A percentile compares a stretch with the other conserved stretches of the same genome.
Conservation (phyloP, 441 rosid species). For the Bruguiera hainesii region DNA sequence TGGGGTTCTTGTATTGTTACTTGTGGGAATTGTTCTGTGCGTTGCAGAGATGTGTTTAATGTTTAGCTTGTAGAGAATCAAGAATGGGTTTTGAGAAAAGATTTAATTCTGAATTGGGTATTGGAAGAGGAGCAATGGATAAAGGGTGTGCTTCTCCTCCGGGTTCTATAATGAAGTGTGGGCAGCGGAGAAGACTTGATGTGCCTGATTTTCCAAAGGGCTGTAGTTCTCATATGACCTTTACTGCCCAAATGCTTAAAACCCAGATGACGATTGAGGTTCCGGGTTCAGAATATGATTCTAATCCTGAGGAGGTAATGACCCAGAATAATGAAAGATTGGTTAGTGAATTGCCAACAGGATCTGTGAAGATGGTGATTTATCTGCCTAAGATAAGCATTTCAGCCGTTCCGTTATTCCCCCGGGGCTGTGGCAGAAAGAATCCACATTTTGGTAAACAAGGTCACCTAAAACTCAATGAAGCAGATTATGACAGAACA, state of each 20-base stretch:
- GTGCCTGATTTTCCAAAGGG: slow-evolving; percentile 21
- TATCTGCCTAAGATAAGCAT: slow-evolving; percentile 14
- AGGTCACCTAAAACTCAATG: background rate
- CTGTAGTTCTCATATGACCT: slow-evolving; percentile 5
- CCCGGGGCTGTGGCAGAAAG: slow-evolving; percentile 16
- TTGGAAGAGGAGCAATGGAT: background rate
- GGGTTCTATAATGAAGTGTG: background rate
- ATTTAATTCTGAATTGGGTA: background rate
- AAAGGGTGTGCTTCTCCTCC: slow-evolving; percentile 6
- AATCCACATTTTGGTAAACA: background rate
- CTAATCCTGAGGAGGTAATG: background rate
- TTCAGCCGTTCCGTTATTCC: slow-evolving; percentile 19
- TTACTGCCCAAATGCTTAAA: background rate
- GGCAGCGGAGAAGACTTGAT: background rate
- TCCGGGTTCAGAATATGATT: background rate
- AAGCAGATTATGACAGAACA: background rate
- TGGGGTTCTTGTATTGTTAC: too few relatives aligned
- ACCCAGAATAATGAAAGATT: background rate
- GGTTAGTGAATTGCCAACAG: background rate
- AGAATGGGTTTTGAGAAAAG: background rate
- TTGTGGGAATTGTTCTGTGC: too few relatives aligned
- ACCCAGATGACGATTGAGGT: background rate
- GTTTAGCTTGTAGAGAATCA: background rate
- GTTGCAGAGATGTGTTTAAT: too few relatives aligned
- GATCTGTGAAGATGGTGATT: background rate